Evolutionary conservation across 2,329 filamentous ascomycete species (phyloP), one percentile per base, ranked within the genome.

Genomic region (Colletotrichum viniferum): DNA sequence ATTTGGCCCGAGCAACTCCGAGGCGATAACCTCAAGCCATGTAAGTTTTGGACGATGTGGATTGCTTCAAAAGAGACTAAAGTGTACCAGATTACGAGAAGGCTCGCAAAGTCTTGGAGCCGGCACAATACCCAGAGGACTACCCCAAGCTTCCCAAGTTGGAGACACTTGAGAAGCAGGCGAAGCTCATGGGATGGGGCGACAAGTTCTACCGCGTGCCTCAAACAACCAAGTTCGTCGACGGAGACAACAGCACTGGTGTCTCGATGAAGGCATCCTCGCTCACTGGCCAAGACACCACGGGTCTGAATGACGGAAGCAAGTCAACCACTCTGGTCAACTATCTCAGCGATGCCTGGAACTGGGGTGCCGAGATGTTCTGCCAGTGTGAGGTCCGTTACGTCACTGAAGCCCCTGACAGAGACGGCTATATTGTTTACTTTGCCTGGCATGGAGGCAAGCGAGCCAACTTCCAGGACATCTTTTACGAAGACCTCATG

Each of bases 321-420:
- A 94, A 94, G 82, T 93, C 88, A 26, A 92, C 90, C 9, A 93
- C 90, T 0, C 85, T 92, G 2, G 91, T 93, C 43, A 94, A 92
- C 2, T 94, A 94, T 79, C 84, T 94, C 12, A 88, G 90, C 9
- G 92, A 94, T 81, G 92, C 92, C 2, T 94, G 92, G 92, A 93
- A 93, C 79, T 93, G 92, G 91, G 93, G 92, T 12, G 91, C 92
- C 14, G 92, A 94, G 79, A 90, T 94, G 82, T 94, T 94, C 77
- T 94, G 92, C 81, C 89, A 92, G 78, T 92, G 91, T 73, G 92
- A 94, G 81, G 92, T 94, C 3, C 86, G 90, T 64, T 90, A 93
- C 78, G 85, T 94, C 65, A 87, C 90, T 68, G 88, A 91, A 79
- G 87, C 87, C 55, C 71, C 78, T 1, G 81, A 82, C 0, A 82